Percentiles rank a stretch among this genome's conserved stretches.
phyloP scores from a whole-genome alignment of 257 asterid species.

The Euphrasia confusa region DNA sequence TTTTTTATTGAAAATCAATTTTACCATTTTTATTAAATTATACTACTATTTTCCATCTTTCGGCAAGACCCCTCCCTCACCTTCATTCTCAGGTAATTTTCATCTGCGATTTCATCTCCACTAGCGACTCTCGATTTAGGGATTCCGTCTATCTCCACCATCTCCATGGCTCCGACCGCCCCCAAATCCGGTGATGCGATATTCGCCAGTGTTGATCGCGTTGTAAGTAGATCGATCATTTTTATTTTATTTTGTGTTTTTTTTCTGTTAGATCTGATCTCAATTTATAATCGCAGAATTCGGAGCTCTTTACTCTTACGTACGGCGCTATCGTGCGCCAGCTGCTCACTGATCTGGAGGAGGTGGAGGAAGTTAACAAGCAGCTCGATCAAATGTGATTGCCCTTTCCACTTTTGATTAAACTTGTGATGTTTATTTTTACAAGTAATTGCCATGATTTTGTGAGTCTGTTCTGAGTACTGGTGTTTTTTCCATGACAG shows the following conservation, averaged over 20 bases:
- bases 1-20: too few species aligned
- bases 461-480: background rate
- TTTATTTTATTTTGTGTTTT: too few species aligned
- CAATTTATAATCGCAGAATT: slow-evolving; percentile 44
- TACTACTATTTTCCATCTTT: too few species aligned
- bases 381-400: slow-evolving; percentile 93
- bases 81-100: background rate
- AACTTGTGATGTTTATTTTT: background rate
- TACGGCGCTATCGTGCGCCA: slow-evolving; percentile 96
- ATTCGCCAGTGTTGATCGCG: slow-evolving; percentile 52
- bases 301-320: slow-evolving; percentile 88
- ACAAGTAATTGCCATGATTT: background rate
- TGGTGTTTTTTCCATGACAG: slow-evolving; percentile 37
- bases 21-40: too few species aligned
- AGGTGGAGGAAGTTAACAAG: slow-evolving; percentile 94
- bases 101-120: background rate
- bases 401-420: background rate
- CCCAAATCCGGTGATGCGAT: slow-evolving; percentile 59
- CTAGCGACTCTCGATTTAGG: background rate
- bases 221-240: slow-evolving; percentile 28
- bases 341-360: slow-evolving; percentile 93
- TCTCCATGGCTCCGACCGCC: slow-evolving; percentile 41
- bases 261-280: background rate
- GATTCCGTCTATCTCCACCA: slow-evolving; percentile 18
- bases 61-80: too few species aligned